Evolutionary conservation across 2,329 filamentous ascomycete species (phyloP).

Genomic region (Metarhizium brunneum): DNA sequence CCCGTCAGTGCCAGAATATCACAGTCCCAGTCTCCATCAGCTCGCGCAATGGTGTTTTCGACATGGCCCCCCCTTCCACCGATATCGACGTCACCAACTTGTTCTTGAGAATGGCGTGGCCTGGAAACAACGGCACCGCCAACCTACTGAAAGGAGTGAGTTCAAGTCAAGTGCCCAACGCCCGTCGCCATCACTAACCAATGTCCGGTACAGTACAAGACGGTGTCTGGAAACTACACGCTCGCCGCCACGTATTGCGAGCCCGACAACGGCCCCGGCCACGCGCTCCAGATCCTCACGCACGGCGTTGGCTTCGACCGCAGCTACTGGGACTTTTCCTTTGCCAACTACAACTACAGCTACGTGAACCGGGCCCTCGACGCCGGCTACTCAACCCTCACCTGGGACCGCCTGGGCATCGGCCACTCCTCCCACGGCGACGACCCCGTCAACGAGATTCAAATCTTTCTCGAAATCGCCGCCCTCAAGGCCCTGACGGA

Average conservation of each 20-base stretch:
- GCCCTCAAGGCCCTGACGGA: conserved; percentile 45
- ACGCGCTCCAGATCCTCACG: conserved; percentile 29
- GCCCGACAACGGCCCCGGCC: conserved; percentile 35
- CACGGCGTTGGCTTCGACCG: conserved; percentile 31
- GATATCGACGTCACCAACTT: conserved; percentile 51
- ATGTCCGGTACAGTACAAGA: conserved; percentile 29
- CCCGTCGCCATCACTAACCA: not conserved
- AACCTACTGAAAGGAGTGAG: conserved; percentile 34
- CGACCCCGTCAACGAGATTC: conserved; percentile 50
- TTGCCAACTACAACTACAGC: conserved; percentile 51
- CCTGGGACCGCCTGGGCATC: conserved; percentile 54
- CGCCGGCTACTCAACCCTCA: conserved; percentile 48
- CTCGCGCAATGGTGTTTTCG: conserved; percentile 44
- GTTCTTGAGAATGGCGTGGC: conserved; percentile 36
- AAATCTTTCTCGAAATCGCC: conserved; percentile 47
- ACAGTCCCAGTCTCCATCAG: conserved; percentile 46
- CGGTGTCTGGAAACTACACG: conserved; percentile 42
- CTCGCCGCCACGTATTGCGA: conserved; percentile 54
- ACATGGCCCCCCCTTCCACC: conserved; percentile 33
- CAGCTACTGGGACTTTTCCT: conserved; percentile 53
- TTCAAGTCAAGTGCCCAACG: not conserved
- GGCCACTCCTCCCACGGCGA: conserved; percentile 49
- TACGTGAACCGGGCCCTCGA: conserved; percentile 49
- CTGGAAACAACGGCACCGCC: conserved; percentile 40
- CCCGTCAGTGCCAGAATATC: conserved; percentile 36